A percentile compares a stretch with the other conserved stretches of the same genome.
Evolutionary conservation across 495 filamentous ascomycete species (phyloP).

Genomic region (Jackrogersella multiformis): DNA sequence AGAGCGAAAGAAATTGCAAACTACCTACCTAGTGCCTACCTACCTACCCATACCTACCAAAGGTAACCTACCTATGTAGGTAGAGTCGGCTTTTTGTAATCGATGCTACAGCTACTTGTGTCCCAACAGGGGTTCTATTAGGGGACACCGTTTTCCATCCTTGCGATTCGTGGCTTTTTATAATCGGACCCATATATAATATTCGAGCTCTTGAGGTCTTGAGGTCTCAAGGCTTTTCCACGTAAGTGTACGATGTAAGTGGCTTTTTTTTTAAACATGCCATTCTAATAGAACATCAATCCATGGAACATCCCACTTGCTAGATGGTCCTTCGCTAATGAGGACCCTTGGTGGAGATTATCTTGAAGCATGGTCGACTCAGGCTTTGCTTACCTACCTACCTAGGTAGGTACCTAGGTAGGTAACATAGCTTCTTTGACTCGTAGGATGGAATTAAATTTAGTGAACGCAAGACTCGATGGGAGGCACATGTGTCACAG

Average conservation of each 20-base stretch:
- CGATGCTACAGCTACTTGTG: slow-evolving; percentile 26
- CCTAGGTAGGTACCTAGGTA: too few species aligned
- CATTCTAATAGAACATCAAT: slow-evolving; percentile 5
- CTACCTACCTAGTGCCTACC: background rate
- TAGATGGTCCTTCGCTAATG: slow-evolving; percentile 7
- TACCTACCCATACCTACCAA: too few species aligned
- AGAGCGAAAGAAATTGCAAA: slow-evolving; percentile 15
- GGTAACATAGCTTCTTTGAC: background rate
- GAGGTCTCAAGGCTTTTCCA: background rate
- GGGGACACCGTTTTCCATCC: slow-evolving; percentile 16
- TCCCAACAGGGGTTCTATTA: slow-evolving; percentile 24
- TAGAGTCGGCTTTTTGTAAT: slow-evolving; percentile 26
- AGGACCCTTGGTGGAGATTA: background rate
- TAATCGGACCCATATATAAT: slow-evolving; percentile 26
- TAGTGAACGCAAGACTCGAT: slow-evolving; percentile 35
- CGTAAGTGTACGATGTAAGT: background rate
- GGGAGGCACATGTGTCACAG: slow-evolving; percentile 33
- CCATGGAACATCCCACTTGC: slow-evolving; percentile 23
- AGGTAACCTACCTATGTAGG: too few species aligned
- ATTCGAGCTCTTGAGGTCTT: background rate
- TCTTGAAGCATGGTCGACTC: slow-evolving; percentile 24
- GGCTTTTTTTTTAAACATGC: slow-evolving; percentile 13
- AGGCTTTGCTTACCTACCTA: too few species aligned
- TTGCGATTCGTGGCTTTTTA: slow-evolving; percentile 31
- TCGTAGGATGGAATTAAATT: slow-evolving; percentile 24